Percentiles rank a stretch among this genome's conserved stretches.
Conservation (phyloP, 352 stramenopile genomes). For the Globisporangium irregulare region DNA sequence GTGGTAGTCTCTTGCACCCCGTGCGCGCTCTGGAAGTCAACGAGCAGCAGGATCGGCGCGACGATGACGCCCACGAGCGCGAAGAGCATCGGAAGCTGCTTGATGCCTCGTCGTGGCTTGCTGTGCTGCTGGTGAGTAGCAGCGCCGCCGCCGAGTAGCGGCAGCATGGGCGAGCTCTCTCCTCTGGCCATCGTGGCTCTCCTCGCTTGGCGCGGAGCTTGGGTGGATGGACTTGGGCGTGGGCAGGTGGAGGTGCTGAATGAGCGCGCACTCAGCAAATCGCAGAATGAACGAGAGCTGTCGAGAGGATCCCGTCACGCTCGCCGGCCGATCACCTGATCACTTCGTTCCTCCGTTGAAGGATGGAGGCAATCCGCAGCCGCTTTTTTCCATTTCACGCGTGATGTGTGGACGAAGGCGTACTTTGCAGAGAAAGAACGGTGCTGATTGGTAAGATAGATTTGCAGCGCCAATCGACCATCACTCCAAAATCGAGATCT, state of each 20-base stretch:
- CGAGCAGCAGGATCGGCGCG: constrained; percentile 31
- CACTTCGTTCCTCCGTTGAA: constrained; percentile 3
- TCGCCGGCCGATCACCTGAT: background rate
- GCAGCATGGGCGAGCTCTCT: constrained; percentile 33
- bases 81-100: constrained; percentile 33
- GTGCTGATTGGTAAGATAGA: background rate
- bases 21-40: constrained; percentile 20
- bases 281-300: background rate
- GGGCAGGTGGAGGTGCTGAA: background rate
- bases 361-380: background rate
- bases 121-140: background rate
- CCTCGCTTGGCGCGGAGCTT: too few relatives aligned
- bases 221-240: background rate
- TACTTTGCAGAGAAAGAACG: background rate
- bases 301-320: too few relatives aligned
- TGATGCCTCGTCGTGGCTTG: constrained; percentile 1
- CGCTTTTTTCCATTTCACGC: background rate
- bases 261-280: background rate
- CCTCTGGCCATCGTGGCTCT: background rate
- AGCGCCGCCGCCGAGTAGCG: constrained; percentile 5
- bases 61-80: constrained; percentile 29
- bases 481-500: background rate
- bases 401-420: constrained; percentile 6
- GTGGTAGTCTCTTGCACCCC: background rate
- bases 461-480: background rate